Base-by-base conservation (phyloP, 129 eudicot species). In the Lactuca sativa region DNA sequence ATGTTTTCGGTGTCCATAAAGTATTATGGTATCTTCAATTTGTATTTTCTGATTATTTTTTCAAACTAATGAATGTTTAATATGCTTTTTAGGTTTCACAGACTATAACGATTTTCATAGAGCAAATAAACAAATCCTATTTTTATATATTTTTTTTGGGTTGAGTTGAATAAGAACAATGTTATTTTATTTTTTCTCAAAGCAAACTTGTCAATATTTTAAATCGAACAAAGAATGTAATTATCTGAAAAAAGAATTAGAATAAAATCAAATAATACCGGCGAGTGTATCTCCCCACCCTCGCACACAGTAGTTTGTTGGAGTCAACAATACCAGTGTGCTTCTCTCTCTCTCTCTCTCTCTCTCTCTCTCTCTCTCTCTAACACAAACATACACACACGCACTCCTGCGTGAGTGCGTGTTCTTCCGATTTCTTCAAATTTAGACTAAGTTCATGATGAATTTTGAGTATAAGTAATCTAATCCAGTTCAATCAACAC, bases 291-390 rank as follows among this genome's bases (percentile, higher is more conserved):
- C 52, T 13, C 18, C 57, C 43, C 44, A 63, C 78, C 30, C 49
- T 38, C 58, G 37, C 60, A 21, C 80, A 21, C 18, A 67, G 18
- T 48, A 47, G 72, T 47, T 76, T 67, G 80, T 67, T 69, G 62
- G 62, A 72, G 36, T 61, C 37, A 72, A 62, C 69, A 72, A 72
- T 70, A 41, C 74, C 66, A 41, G 53, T 31, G 53, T 31, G n/a
- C 40, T 49, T 21, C 51, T 6, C 4, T 13, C 5, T 51, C 71
- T 55, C 72, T 9, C 74, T 41, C 16, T 12, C 53, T 9, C 56
- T 12, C 53, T 9, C 56, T 6, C 58, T 3, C 71, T 3, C 65
- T 9, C 59, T n/a, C n/a, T n/a, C n/a, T n/a, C n/a, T n/a, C n/a
- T n/a, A n/a, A 43, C 61, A 58, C 70, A 75, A 37, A 25, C 1